These are phyloP conservation scores for Pulveroboletus sp. DNA, from an alignment of 768 basidiomycete genomes.

Conservation along the genomic window DNA sequence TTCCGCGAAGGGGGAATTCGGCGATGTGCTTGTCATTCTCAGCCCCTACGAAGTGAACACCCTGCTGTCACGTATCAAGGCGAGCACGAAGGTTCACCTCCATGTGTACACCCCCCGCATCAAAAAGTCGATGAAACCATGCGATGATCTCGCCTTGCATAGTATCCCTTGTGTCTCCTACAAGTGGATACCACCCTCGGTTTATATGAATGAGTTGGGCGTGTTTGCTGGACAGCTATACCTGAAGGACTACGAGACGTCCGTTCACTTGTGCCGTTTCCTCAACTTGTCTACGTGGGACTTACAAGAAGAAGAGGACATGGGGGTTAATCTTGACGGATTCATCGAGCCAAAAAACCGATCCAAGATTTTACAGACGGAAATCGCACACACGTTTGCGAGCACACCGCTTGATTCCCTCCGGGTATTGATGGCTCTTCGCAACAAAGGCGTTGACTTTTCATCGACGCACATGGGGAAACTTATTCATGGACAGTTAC, in stretches of 20 bases:
- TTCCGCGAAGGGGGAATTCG: slow-evolving; percentile 30
- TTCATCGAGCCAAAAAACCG: slow-evolving; percentile 16
- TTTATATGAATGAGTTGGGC: slow-evolving; percentile 34
- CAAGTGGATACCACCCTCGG: slow-evolving; percentile 10
- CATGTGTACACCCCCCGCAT: slow-evolving; percentile 43
- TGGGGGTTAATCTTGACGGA: slow-evolving; percentile 10
- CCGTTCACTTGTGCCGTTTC: slow-evolving; percentile 33
- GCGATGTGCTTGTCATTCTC: slow-evolving; percentile 32
- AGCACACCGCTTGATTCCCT: slow-evolving; percentile 11
- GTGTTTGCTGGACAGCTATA: slow-evolving; percentile 48
- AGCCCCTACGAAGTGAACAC: slow-evolving; percentile 41
- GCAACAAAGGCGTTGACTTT: slow-evolving; percentile 39
- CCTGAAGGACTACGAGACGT: slow-evolving; percentile 31
- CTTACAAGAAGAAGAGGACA: slow-evolving; percentile 43
- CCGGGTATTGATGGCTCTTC: slow-evolving; percentile 32
- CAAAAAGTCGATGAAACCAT: slow-evolving; percentile 30
- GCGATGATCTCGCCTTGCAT: slow-evolving; percentile 32
- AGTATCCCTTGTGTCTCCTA: slow-evolving; percentile 19
- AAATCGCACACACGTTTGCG: neutral
- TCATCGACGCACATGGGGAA: slow-evolving; percentile 40
- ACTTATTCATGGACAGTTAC: slow-evolving; percentile 29
- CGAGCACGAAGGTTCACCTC: slow-evolving; percentile 32
- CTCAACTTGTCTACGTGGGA: slow-evolving; percentile 40
- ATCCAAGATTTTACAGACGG: neutral
- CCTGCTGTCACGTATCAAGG: slow-evolving; percentile 36